Conservation (phyloP, 495 filamentous ascomycete genomes). For the Daldinia caldariorum region DNA sequence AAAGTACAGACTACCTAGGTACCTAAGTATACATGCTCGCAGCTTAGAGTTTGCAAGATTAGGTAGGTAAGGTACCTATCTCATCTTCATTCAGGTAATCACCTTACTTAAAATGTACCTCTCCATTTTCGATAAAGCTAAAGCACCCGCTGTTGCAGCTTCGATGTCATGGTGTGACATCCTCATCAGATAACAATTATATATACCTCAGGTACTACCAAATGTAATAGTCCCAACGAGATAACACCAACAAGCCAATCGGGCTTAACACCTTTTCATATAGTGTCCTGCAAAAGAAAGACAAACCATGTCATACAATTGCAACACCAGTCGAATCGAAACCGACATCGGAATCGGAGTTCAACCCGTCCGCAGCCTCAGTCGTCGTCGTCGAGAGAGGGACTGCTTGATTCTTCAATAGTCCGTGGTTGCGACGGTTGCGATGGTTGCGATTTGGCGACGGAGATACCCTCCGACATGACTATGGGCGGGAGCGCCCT, state of each 20-base stretch:
- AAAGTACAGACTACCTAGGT: too few species aligned
- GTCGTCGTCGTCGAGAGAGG: not conserved
- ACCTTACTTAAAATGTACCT: too few species aligned
- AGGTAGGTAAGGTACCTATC: too few species aligned
- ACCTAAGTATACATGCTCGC: too few species aligned
- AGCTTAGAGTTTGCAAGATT: not conserved
- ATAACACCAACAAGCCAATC: not conserved
- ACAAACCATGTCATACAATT: not conserved
- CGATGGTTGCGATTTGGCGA: not conserved
- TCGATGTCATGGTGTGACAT: not conserved
- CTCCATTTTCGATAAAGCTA: not conserved
- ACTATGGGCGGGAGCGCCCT: not conserved
- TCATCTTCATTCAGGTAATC: not conserved
- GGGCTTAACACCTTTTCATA: not conserved
- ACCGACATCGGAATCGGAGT: conserved; percentile 11
- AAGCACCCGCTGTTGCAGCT: not conserved
- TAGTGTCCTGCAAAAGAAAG: not conserved
- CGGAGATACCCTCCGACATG: not conserved
- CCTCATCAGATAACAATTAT: not conserved
- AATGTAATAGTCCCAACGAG: not conserved
- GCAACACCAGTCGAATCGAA: conserved; percentile 11
- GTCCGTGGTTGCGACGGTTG: not conserved
- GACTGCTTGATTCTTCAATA: conserved; percentile 6
- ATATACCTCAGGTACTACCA: too few species aligned
- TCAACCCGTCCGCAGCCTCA: not conserved